Evolutionary conservation across 2,329 filamentous ascomycete species (phyloP).

Genomic region (Zymoseptoria passerinii): DNA sequence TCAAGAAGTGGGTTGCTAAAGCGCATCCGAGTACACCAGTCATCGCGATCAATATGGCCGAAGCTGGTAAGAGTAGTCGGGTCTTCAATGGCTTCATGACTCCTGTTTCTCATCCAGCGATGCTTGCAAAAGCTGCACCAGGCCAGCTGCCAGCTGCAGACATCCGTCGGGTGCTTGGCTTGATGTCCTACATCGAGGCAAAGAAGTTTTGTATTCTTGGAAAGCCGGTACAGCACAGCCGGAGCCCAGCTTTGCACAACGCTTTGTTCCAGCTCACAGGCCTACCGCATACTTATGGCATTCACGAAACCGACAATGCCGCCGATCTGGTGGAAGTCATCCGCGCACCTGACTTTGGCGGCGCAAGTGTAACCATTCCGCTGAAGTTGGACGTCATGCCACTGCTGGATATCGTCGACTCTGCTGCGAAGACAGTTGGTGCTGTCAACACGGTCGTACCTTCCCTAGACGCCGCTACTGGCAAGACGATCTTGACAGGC

Average conservation of each 20-base stretch:
- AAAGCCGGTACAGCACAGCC: slow-evolving; percentile 70
- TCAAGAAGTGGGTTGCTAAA: slow-evolving; percentile 66
- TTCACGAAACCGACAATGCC: slow-evolving; percentile 63
- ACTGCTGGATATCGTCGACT: slow-evolving; percentile 69
- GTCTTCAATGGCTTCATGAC: slow-evolving; percentile 90
- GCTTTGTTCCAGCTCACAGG: slow-evolving; percentile 67
- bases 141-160: slow-evolving; percentile 87
- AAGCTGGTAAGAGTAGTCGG: slow-evolving; percentile 76
- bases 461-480: slow-evolving; percentile 29
- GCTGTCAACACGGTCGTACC: slow-evolving; percentile 91
- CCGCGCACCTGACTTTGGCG: slow-evolving; percentile 67
- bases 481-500: slow-evolving; percentile 52
- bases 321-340: slow-evolving; percentile 58
- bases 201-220: slow-evolving; percentile 84
- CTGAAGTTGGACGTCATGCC: slow-evolving; percentile 83
- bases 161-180: slow-evolving; percentile 67
- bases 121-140: slow-evolving; percentile 90
- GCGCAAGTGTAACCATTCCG: slow-evolving; percentile 91
- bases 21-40: slow-evolving; percentile 67
- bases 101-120: slow-evolving; percentile 77
- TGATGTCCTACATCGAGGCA: slow-evolving; percentile 69
- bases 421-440: slow-evolving; percentile 73
- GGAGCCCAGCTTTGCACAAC: slow-evolving; percentile 86
- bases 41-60: slow-evolving; percentile 94
- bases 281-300: slow-evolving; percentile 73